Base-by-base conservation (phyloP, 306 rosid genomes). In the Rubus idaeus region DNA sequence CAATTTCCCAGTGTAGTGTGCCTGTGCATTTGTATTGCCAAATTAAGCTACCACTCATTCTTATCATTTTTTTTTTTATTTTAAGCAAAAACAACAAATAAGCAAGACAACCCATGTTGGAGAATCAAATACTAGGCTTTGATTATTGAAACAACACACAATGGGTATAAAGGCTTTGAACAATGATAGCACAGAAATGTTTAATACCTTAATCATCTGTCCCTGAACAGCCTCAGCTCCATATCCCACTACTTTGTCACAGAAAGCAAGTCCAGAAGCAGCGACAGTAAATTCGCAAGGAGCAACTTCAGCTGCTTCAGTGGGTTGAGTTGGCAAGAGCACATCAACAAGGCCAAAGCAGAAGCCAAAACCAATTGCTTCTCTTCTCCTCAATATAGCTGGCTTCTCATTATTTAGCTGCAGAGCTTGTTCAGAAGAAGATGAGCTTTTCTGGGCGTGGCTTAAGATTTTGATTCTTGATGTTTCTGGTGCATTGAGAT, bases 1-100 rank as follows among this genome's bases (percentile, higher is more conserved):
- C 88, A 94, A 76, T 84, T 77, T 94, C 82, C 98, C 98, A 9
- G 89, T 89, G 68, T 92, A 94, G 78, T 94, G 96, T 60, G 97
- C 98, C 95, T 91, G 88, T 14, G 16, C 47, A 57, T 17, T 47
- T 66, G 67, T 42, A 14, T 68, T 16, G n/a, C 21, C 46, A n/a
- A 62, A 10, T 75, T 37, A 37, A 71, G 52, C 17, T 16, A 71
- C 75, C 75, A 50, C 12, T 39, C 8, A 66, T 30, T 30, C 35
- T 30, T 30, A 30, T 30, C 35, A 30, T 0, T 30, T 30, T 30
- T 30, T 30, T 30, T n/a, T 8, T 39, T 10, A 8, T 12, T 39
- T 5, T 10, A 9, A 52, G 35, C 30, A 6, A n/a, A 39, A 0
- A 55, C 18, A 70, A 20, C 8, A n/a, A 20, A 53, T 53, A n/a